phyloP scores from a whole-genome alignment of 345 rosid genomes.

The Draba incana region DNA sequence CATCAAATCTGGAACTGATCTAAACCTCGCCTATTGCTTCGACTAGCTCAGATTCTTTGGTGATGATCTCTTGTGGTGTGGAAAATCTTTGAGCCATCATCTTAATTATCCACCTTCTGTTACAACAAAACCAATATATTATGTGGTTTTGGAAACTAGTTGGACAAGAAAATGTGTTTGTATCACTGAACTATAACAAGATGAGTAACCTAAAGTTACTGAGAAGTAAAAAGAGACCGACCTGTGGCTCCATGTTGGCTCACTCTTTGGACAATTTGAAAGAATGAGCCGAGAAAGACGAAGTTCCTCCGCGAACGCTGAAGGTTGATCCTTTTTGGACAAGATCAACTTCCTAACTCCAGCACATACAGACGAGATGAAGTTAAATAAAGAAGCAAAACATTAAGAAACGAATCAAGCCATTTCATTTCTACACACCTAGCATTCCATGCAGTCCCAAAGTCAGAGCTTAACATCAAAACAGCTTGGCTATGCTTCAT shows the following conservation, averaged over 20 bases:
- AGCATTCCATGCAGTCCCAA: conserved; percentile 87
- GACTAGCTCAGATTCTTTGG: conserved; percentile 84
- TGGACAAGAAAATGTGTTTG: not conserved
- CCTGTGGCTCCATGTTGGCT: conserved; percentile 96
- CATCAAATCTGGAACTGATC: conserved; percentile 53
- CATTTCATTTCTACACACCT: conserved; percentile 50
- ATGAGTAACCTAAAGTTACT: too few relatives aligned
- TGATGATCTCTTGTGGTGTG: conserved; percentile 56
- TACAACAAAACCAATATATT: conserved; percentile 26
- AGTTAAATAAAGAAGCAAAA: conserved; percentile 17
- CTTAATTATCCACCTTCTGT: conserved; percentile 92
- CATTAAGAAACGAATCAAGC: conserved; percentile 11
- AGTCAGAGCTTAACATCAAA: conserved; percentile 83
- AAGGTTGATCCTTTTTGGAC: conserved; percentile 50
- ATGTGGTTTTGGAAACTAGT: not conserved
- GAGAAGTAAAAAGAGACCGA: too few relatives aligned
- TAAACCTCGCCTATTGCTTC: conserved; percentile 89
- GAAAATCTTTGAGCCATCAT: conserved; percentile 54
- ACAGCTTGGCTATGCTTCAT: conserved; percentile 79
- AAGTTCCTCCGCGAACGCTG: conserved; percentile 65
- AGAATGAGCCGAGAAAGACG: conserved; percentile 72
- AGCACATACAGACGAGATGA: conserved; percentile 18
- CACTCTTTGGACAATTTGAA: conserved; percentile 86
- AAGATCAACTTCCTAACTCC: conserved; percentile 66
- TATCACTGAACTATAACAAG: not conserved